Evolutionary conservation across 257 asterid genomes (phyloP).

Genomic region (Rauvolfia tetraphylla): DNA sequence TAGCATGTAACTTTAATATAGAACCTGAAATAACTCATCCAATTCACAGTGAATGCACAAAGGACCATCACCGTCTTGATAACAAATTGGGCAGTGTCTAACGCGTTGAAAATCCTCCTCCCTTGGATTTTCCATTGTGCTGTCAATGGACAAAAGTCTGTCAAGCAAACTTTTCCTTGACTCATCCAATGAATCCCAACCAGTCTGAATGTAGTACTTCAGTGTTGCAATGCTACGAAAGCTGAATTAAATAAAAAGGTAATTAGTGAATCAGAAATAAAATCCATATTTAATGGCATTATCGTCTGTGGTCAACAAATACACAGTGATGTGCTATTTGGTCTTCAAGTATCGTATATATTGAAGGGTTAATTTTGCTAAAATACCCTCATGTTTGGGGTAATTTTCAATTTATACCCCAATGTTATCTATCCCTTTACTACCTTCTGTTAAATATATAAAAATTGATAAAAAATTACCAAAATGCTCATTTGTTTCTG

Average conservation of each 20-base stretch:
- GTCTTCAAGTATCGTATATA: not conserved
- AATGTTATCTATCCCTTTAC: too few relatives aligned
- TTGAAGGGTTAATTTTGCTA: too few relatives aligned
- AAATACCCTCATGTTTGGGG: too few relatives aligned
- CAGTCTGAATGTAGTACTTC: slow-evolving; percentile 76
- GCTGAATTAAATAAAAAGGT: slow-evolving; percentile 37
- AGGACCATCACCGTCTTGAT: slow-evolving; percentile 70
- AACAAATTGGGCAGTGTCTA: slow-evolving; percentile 77
- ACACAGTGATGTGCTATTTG: not conserved
- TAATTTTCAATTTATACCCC: too few relatives aligned
- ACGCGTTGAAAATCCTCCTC: slow-evolving; percentile 76
- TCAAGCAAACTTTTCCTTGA: slow-evolving; percentile 67
- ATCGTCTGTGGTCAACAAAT: not conserved
- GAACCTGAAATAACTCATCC: slow-evolving; percentile 91
- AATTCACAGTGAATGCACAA: slow-evolving; percentile 87
- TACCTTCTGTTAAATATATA: too few relatives aligned
- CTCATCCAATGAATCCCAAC: slow-evolving; percentile 76
- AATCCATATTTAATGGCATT: not conserved
- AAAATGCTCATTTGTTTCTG: too few relatives aligned
- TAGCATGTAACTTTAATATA: slow-evolving; percentile 19
- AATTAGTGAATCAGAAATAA: not conserved
- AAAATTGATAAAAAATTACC: too few relatives aligned
- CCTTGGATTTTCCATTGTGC: slow-evolving; percentile 78
- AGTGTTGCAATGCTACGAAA: slow-evolving; percentile 70
- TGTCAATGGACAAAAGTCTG: slow-evolving; percentile 73